These are phyloP conservation scores for Aspergillus piperis DNA, from an alignment of 2,329 filamentous ascomycete species.

Conservation along the genomic window DNA sequence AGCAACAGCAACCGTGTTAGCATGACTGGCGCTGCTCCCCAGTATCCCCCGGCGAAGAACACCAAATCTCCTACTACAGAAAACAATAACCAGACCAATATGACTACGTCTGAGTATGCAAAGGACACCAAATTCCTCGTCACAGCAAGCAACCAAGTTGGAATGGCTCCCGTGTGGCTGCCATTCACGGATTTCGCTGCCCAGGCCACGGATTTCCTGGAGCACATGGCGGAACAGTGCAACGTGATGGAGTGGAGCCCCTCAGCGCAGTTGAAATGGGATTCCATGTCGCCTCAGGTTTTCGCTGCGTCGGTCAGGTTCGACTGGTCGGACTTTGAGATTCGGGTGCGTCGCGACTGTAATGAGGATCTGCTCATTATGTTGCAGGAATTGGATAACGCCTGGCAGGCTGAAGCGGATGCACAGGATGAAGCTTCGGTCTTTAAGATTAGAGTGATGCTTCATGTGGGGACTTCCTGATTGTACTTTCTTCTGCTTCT, in stretches of 20 bases:
- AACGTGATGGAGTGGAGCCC: constrained; percentile 13
- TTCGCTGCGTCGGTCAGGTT: constrained; percentile 24
- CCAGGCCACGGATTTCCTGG: constrained; percentile 19
- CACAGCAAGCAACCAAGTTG: constrained; percentile 11
- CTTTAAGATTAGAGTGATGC: not conserved
- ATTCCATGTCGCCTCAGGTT: not conserved
- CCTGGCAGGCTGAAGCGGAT: constrained; percentile 15
- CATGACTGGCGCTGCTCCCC: too few relatives aligned
- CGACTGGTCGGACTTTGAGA: constrained; percentile 23
- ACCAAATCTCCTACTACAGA: too few relatives aligned
- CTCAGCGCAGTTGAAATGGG: constrained; percentile 11
- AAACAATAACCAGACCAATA: not conserved
- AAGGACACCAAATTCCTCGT: constrained; percentile 17
- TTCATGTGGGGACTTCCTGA: not conserved
- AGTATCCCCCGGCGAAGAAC: too few relatives aligned
- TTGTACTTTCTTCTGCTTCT: too few relatives aligned
- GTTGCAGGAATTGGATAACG: constrained; percentile 16
- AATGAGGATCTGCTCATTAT: constrained; percentile 21
- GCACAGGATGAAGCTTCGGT: not conserved
- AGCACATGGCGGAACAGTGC: constrained; percentile 19
- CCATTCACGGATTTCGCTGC: constrained; percentile 15
- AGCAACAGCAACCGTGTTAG: too few relatives aligned
- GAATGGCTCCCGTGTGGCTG: constrained; percentile 22
- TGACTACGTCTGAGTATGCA: not conserved
- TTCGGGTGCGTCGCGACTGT: constrained; percentile 21